Conservation (phyloP, 1,284 basidiomycete genomes). For the Ustilago esculenta region DNA sequence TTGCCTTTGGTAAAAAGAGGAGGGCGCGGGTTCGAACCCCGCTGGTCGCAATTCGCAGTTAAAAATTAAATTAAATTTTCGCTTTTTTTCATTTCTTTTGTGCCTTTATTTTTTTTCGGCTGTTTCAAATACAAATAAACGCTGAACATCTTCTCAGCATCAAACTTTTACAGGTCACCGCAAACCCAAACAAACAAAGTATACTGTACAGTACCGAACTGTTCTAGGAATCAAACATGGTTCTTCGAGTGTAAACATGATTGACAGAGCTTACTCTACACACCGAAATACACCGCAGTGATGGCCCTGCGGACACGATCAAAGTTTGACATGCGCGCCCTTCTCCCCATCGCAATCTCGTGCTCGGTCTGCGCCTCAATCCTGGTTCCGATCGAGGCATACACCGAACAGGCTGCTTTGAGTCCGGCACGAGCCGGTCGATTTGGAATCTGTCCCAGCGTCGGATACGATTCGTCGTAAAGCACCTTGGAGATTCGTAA, state of each 20-base stretch:
- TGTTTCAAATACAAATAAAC: neutral
- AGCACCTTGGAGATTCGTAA: slow-evolving; percentile 40
- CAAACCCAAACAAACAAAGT: too few relatives aligned
- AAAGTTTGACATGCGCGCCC: slow-evolving; percentile 37
- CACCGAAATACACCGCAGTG: slow-evolving; percentile 39
- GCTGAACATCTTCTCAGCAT: too few relatives aligned
- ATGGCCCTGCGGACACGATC: slow-evolving; percentile 28
- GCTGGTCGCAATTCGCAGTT: slow-evolving; percentile 8
- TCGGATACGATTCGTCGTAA: slow-evolving; percentile 42
- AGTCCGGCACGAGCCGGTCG: slow-evolving; percentile 49
- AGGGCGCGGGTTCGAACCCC: slow-evolving; percentile 29
- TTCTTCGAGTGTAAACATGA: too few relatives aligned
- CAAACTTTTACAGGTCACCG: too few relatives aligned
- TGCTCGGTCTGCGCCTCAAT: slow-evolving; percentile 32
- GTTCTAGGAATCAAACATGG: too few relatives aligned
- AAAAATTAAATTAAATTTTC: neutral
- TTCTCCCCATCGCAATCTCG: slow-evolving; percentile 21
- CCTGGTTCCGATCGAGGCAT: slow-evolving; percentile 45
- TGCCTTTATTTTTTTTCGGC: neutral
- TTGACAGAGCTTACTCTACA: too few relatives aligned
- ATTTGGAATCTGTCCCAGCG: slow-evolving; percentile 45
- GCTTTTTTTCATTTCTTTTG: too few relatives aligned
- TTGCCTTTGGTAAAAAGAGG: slow-evolving; percentile 6
- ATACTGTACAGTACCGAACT: too few relatives aligned
- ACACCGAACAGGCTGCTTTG: slow-evolving; percentile 56